Evolutionary conservation across 108 stramenopile species (phyloP), one percentile per base, ranked within the genome.

Genomic region (Mayamaea pseudoterrestris): DNA sequence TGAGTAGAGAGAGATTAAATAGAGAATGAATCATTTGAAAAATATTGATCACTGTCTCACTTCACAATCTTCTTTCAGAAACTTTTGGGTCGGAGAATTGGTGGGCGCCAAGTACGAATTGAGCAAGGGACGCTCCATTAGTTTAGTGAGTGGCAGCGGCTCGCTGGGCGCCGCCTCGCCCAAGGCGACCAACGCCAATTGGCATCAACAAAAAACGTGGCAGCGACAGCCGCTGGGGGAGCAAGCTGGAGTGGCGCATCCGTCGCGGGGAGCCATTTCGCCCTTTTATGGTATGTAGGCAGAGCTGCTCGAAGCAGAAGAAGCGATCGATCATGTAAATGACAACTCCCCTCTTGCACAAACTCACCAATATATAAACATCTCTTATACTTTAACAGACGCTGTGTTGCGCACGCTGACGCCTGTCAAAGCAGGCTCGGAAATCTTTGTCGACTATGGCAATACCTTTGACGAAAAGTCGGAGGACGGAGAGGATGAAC

Each of bases 211-310:
- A 1, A 27, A 44, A 20, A 60, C 74, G 29, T 75, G 57, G 35
- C 43, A 47, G 5, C 51, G 65, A 26, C 54, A 47, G 12, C 16
- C 31, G 0, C 47, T 58, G 51, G 54, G 52, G 7, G 63, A 74
- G 29, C 24, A 44, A 18, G 55, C 51, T 20, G 47, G 51, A 6
- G 26, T 26, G 44, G 32, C 17, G 25, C 69, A 70, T 61, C 78
- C 85, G 30, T 75, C 73, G 24, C 55, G 78, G 27, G 80, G 80
- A 9, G 75, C 78, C 3, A 76, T 65, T 30, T 67, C 63, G 11
- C 55, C 55, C 12, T 88, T 63, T 62, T 76, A 78, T 55, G 63
- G 73, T 32, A n/a, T n/a, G n/a, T n/a, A n/a, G n/a, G n/a, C n/a
- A n/a, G n/a, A n/a, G n/a, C n/a, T n/a, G n/a, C n/a, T n/a, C n/a